Evolutionary conservation across 176 grass and related monocot species (phyloP), one percentile per base, ranked within the genome.

Genomic region (Eremochloa ophiuroides): DNA sequence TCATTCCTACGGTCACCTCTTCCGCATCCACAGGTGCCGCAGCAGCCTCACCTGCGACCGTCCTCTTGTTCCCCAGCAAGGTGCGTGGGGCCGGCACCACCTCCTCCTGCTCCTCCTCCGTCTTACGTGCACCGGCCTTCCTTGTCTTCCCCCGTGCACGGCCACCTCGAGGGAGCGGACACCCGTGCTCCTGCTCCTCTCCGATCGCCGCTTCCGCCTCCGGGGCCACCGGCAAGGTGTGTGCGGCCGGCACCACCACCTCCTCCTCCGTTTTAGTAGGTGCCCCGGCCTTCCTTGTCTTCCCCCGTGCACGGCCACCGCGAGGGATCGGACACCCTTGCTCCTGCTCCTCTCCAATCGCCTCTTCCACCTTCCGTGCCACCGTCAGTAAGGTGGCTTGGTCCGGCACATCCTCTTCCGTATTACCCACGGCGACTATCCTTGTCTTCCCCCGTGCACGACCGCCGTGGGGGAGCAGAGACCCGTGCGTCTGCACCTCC

Each of bases 61-160:
- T 62, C 73, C 48, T 89, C 20, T 60, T 78, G 77, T 82, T 88
- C 33, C 85, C 50, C 74, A 66, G 86, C 22, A 88, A 51, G 29
- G 89, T 83, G 43, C 18, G 40, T 1, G 79, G 66, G 33, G 56
- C 80, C n/a, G 53, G 74, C 26, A 6, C 29, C 31, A 20, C 62
- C 35, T 44, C 42, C 46, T 55, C 48, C 18, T 44, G 12, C 14
- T 55, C 48, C 18, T 72, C 74, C 25, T 80, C 84, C 18, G 14
- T 23, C 66, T 79, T 73, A 23, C 29, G 70, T n/a, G 35, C 62
- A 10, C 13, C 62, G 2, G 60, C 67, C 26, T 43, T 73, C 39
- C 75, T 73, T 34, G 64, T 59, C 18, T 50, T 67, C 3, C 16
- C 74, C 18, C 78, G 41, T 10, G 34, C 84, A 47, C 73, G 79